A percentile compares a stretch with the other conserved stretches of the same genome.
Evolutionary conservation across 2,329 filamentous ascomycete genomes (phyloP).

Genomic region (Aspergillus brasiliensis): DNA sequence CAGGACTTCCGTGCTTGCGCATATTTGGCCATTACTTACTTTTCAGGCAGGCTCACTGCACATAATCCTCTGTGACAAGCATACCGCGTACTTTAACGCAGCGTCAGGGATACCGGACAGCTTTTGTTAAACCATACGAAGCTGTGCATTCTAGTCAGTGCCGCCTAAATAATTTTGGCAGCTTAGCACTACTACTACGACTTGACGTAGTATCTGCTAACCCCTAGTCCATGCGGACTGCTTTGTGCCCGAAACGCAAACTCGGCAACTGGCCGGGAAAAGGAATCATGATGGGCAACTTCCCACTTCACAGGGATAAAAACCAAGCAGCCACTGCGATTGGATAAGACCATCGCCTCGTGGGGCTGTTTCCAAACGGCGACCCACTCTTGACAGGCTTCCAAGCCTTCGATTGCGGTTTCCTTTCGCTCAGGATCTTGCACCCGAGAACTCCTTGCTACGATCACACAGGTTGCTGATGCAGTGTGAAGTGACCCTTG

Average conservation of each 20-base stretch:
- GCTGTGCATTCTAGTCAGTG: too few species aligned
- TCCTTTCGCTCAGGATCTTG: conserved; percentile 24
- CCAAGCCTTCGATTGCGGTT: conserved; percentile 23
- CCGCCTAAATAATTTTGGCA: too few species aligned
- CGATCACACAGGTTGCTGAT: conserved; percentile 21
- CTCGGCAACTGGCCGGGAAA: neutral
- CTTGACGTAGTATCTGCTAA: neutral
- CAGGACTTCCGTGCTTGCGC: neutral
- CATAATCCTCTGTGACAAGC: neutral
- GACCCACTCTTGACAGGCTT: conserved; percentile 30
- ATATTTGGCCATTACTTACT: neutral
- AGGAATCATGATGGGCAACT: neutral
- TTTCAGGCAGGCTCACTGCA: neutral
- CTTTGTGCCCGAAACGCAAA: neutral
- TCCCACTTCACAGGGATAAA: conserved; percentile 5
- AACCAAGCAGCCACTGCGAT: conserved; percentile 9
- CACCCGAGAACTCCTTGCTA: conserved; percentile 28
- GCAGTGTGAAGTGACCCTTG: neutral
- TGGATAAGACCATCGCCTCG: conserved; percentile 17
- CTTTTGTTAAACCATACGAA: neutral
- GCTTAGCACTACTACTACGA: neutral
- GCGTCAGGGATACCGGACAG: neutral
- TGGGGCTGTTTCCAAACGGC: conserved; percentile 21
- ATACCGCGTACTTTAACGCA: neutral
- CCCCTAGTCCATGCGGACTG: neutral